These are phyloP conservation scores for Cystobasidium ongulense DNA, from an alignment of 768 basidiomycete genomes.

Conservation along the genomic window DNA sequence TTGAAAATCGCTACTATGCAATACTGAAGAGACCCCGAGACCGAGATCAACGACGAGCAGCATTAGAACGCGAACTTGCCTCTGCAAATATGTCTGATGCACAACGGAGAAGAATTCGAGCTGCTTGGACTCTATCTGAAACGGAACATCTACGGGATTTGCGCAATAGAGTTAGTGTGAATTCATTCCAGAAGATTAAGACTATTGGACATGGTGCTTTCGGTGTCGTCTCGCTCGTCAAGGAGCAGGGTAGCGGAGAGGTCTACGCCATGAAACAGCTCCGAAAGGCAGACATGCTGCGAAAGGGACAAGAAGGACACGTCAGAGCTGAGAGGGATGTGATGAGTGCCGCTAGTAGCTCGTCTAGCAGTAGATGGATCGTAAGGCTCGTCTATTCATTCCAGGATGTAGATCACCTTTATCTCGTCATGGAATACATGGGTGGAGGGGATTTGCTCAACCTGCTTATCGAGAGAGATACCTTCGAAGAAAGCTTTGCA, in stretches of 20 bases:
- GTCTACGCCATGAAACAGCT: constrained; percentile 97
- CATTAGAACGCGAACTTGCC: constrained; percentile 80
- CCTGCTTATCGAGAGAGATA: constrained; percentile 81
- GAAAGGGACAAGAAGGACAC: constrained; percentile 91
- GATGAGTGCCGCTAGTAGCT: constrained; percentile 73
- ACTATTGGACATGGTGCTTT: constrained; percentile 97
- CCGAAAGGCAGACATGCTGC: constrained; percentile 42
- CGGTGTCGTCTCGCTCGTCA: constrained; percentile 87
- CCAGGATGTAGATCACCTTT: constrained; percentile 88
- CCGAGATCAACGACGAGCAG: constrained; percentile 71
- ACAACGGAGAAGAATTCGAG: constrained; percentile 64
- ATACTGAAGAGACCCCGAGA: constrained; percentile 75
- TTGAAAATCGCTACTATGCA: constrained; percentile 81
- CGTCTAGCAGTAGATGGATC: constrained; percentile 80
- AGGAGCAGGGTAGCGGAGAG: constrained; percentile 66
- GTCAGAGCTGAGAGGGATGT: constrained; percentile 91
- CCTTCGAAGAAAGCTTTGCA: constrained; percentile 82
- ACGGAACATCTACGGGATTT: constrained; percentile 78
- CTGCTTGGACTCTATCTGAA: constrained; percentile 77
- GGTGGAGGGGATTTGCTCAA: constrained; percentile 94
- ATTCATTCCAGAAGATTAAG: constrained; percentile 78
- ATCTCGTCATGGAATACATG: constrained; percentile 85
- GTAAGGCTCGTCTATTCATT: constrained; percentile 87
- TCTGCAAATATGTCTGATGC: constrained; percentile 61
- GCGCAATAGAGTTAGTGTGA: constrained; percentile 70